phyloP scores from a whole-genome alignment of 192 early-diverging fungal genomes.

The Spinellus fusiger region DNA sequence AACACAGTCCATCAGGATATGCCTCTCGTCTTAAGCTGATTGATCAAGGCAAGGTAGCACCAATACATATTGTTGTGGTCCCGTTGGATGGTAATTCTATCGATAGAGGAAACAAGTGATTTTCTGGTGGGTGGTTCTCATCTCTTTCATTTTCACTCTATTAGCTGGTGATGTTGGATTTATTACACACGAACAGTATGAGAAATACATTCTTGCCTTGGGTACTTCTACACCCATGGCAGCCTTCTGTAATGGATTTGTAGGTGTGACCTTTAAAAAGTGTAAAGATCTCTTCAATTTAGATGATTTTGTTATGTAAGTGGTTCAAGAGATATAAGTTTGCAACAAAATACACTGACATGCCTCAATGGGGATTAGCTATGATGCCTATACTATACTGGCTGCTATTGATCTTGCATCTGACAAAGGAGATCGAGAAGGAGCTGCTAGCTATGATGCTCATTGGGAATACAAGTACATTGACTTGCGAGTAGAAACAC shows the following conservation, averaged over 20 bases:
- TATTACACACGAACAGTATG: conserved; percentile 6
- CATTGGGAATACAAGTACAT: conserved; percentile 33
- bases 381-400: conserved; percentile 35
- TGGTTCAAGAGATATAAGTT: no score
- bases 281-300: conserved; percentile 15
- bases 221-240: not conserved
- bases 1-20: conserved; percentile 20
- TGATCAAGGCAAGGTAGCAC: conserved; percentile 6
- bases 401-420: conserved; percentile 32
- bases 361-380: conserved; percentile 9
- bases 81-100: conserved; percentile 40
- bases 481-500: conserved; percentile 39
- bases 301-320: conserved; percentile 13
- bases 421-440: conserved; percentile 15
- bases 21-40: conserved; percentile 2
- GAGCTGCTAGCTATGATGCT: not conserved
- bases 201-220: conserved; percentile 6
- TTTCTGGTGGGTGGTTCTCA: not conserved
- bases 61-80: conserved; percentile 33
- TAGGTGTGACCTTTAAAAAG: conserved; percentile 22
- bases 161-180: conserved; percentile 5
- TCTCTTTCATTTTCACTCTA: not conserved
- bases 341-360: conserved; percentile 12
- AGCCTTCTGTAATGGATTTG: conserved; percentile 3
- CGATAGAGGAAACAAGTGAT: no score